Conservation (phyloP, 1,139 yeast species). For the Kurtzmaniella quercitrusa region DNA sequence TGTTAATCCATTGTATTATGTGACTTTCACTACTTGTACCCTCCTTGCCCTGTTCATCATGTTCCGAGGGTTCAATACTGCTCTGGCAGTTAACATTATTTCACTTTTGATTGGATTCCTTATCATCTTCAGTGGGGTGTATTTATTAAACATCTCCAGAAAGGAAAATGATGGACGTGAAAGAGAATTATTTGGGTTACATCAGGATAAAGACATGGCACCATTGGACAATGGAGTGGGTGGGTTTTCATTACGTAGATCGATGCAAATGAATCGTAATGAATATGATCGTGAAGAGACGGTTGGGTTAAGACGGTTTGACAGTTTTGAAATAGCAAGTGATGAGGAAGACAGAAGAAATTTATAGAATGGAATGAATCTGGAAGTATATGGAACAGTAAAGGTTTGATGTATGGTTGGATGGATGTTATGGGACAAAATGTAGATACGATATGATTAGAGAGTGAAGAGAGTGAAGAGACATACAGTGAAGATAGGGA, state of each 20-base stretch:
- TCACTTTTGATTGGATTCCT: constrained; percentile 85
- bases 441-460: too few relatives aligned
- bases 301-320: constrained; percentile 58
- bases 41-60: constrained; percentile 81
- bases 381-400: too few relatives aligned
- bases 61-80: constrained; percentile 83
- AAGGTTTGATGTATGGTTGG: too few relatives aligned
- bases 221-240: constrained; percentile 88
- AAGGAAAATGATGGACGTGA: constrained; percentile 54
- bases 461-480: too few relatives aligned
- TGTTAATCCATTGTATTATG: constrained; percentile 88
- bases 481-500: too few relatives aligned
- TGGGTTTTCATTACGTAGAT: constrained; percentile 57
- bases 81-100: constrained; percentile 74
- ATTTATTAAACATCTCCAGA: constrained; percentile 73
- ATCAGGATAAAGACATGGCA: constrained; percentile 49
- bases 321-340: constrained; percentile 53
- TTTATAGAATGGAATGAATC: background rate
- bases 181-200: constrained; percentile 60
- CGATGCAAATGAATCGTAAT: constrained; percentile 62
- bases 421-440: constrained; percentile 5
- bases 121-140: constrained; percentile 85
- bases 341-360: constrained; percentile 29
- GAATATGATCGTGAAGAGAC: constrained; percentile 48
- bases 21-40: constrained; percentile 87